These are phyloP conservation scores for Ustilaginoidea virens DNA, from an alignment of 2,329 filamentous ascomycete genomes.

Conservation along the genomic window DNA sequence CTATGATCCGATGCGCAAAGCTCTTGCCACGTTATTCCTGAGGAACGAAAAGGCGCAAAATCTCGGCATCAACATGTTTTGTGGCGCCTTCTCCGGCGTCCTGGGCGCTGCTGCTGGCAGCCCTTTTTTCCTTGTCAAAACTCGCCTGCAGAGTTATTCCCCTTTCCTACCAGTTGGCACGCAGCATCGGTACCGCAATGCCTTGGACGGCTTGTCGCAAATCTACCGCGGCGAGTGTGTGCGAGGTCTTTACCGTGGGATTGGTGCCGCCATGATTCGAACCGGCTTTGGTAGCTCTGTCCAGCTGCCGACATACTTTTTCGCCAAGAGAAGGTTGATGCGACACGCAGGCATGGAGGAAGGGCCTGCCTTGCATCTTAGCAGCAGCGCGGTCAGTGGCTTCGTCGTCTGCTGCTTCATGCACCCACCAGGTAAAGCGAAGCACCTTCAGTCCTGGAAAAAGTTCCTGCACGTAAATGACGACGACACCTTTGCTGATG, in stretches of 20 bases:
- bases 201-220: slow-evolving; percentile 63
- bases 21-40: slow-evolving; percentile 54
- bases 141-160: slow-evolving; percentile 83
- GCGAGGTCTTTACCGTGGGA: slow-evolving; percentile 73
- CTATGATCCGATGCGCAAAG: slow-evolving; percentile 83
- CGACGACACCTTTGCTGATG: slow-evolving; percentile 5
- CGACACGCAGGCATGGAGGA: slow-evolving; percentile 81
- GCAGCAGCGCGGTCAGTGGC: slow-evolving; percentile 77
- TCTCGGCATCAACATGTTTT: slow-evolving; percentile 83
- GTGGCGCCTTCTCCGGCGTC: slow-evolving; percentile 76
- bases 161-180: slow-evolving; percentile 88
- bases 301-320: slow-evolving; percentile 95
- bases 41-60: slow-evolving; percentile 63
- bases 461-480: too few relatives aligned
- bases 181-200: slow-evolving; percentile 85
- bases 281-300: slow-evolving; percentile 94
- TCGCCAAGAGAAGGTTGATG: slow-evolving; percentile 76
- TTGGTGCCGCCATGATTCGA: slow-evolving; percentile 85
- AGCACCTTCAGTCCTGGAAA: too few relatives aligned
- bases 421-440: slow-evolving; percentile 85
- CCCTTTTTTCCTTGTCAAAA: slow-evolving; percentile 97
- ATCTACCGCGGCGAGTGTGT: slow-evolving; percentile 70
- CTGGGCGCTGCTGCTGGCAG: slow-evolving; percentile 86
- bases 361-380: slow-evolving; percentile 73
- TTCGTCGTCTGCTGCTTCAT: slow-evolving; percentile 97